phyloP scores from a whole-genome alignment of 2,329 filamentous ascomycete species.

The Penicillium sp. region DNA sequence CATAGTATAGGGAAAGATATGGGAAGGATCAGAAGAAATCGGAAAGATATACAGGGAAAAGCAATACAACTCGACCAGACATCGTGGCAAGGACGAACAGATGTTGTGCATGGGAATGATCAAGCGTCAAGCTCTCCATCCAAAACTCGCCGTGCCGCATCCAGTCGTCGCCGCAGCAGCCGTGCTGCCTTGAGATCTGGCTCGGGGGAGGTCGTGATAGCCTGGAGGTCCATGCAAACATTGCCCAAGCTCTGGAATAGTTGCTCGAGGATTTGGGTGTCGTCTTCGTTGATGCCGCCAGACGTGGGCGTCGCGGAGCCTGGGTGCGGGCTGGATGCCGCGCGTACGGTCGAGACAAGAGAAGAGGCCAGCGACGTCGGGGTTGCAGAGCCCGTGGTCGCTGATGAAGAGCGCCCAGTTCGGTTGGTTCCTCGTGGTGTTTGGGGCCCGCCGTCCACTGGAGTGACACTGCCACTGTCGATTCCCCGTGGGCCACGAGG shows the following conservation, averaged over 20 bases:
- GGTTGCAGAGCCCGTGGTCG: conserved; percentile 29
- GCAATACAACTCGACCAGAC: too few species aligned
- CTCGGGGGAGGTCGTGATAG: conserved; percentile 51
- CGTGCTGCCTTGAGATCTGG: conserved; percentile 55
- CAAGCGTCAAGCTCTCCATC: conserved; percentile 61
- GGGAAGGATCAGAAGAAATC: conserved; percentile 7
- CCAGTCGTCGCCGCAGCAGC: conserved; percentile 67
- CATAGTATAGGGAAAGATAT: conserved; percentile 13
- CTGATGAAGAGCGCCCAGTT: conserved; percentile 28
- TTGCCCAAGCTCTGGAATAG: conserved; percentile 51
- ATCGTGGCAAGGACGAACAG: background rate
- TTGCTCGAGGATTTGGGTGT: conserved; percentile 56
- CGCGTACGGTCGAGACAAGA: conserved; percentile 41
- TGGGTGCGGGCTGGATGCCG: conserved; percentile 31
- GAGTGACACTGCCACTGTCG: conserved; percentile 1
- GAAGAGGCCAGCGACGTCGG: conserved; percentile 34
- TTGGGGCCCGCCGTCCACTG: conserved; percentile 8
- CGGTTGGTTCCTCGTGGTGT: conserved; percentile 24
- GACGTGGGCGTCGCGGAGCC: conserved; percentile 17
- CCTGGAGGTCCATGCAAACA: conserved; percentile 53
- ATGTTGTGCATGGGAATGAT: conserved; percentile 4
- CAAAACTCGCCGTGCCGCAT: conserved; percentile 69
- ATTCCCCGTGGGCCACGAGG: conserved; percentile 21
- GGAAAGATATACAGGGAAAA: conserved; percentile 9
- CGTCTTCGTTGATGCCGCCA: conserved; percentile 49